phyloP scores from a whole-genome alignment of 129 eudicot genomes.

The Scalesia atractyloides region DNA sequence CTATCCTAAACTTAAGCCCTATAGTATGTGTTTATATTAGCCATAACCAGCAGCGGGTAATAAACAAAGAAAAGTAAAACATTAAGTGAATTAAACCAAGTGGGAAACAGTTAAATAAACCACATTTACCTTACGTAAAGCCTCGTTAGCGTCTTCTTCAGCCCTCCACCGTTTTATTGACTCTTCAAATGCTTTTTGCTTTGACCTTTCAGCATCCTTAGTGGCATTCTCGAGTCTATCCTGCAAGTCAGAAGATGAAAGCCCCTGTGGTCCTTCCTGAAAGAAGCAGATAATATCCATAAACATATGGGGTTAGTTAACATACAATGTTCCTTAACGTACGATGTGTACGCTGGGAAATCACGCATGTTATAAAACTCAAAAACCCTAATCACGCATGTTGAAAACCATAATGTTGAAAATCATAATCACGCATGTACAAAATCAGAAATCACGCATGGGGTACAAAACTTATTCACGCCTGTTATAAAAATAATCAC shows the following conservation, averaged over 20 bases:
- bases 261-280: constrained; percentile 51
- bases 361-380: too few relatives aligned
- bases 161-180: constrained; percentile 66
- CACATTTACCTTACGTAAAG: constrained; percentile 50
- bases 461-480: too few relatives aligned
- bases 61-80: not conserved
- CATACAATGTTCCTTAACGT: too few relatives aligned
- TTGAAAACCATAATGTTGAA: too few relatives aligned
- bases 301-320: too few relatives aligned
- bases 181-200: constrained; percentile 60
- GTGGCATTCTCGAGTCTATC: constrained; percentile 52
- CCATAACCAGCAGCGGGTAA: constrained; percentile 6
- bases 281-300: constrained; percentile 22
- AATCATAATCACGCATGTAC: too few relatives aligned
- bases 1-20: not conserved
- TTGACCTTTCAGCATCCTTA: constrained; percentile 58
- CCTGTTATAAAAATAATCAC: too few relatives aligned
- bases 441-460: too few relatives aligned
- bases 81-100: not conserved
- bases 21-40: not conserved
- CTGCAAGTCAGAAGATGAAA: constrained; percentile 39
- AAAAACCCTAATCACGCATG: too few relatives aligned
- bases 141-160: constrained; percentile 82
- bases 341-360: too few relatives aligned
- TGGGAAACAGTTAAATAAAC: not conserved